Percentiles rank a stretch among this genome's conserved stretches.
These are phyloP conservation scores for Phytophthora agathidicida DNA, from an alignment of 352 stramenopile genomes.

Conservation along the genomic window DNA sequence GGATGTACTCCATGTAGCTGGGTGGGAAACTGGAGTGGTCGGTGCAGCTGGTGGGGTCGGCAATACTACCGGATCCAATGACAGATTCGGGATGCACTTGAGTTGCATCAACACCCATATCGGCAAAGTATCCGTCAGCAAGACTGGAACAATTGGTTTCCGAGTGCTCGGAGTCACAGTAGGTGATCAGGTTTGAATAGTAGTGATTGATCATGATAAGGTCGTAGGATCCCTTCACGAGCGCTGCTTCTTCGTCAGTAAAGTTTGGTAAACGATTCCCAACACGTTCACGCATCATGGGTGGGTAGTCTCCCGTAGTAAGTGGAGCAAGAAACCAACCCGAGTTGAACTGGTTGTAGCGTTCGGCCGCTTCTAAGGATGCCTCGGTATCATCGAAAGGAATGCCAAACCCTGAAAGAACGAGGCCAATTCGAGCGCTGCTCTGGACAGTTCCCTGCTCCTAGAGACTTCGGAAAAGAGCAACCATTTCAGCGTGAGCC, in stretches of 20 bases:
- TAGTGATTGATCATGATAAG: constrained; percentile 98
- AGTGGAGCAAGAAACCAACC: constrained; percentile 93
- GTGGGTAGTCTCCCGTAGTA: constrained; percentile 90
- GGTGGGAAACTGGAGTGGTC: constrained; percentile 49
- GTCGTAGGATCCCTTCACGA: constrained; percentile 88
- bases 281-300: constrained; percentile 86
- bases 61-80: constrained; percentile 34
- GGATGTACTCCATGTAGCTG: constrained; percentile 54
- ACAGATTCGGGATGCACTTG: constrained; percentile 52
- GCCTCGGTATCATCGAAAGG: constrained; percentile 73
- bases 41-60: constrained; percentile 24
- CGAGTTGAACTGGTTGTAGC: constrained; percentile 89
- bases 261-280: constrained; percentile 88
- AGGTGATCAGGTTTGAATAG: constrained; percentile 54
- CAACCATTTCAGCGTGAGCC: constrained; percentile 87
- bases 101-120: constrained; percentile 53
- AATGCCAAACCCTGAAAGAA: constrained; percentile 83
- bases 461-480: constrained; percentile 87
- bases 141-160: constrained; percentile 41
- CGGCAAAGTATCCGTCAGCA: constrained; percentile 38
- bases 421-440: constrained; percentile 89
- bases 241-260: constrained; percentile 69
- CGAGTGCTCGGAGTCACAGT: constrained; percentile 49
- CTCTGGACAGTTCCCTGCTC: constrained; percentile 27
- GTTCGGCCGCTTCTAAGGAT: constrained; percentile 68